Conservation (phyloP, 257 asterid species). For the Nemophila menziesii region DNA sequence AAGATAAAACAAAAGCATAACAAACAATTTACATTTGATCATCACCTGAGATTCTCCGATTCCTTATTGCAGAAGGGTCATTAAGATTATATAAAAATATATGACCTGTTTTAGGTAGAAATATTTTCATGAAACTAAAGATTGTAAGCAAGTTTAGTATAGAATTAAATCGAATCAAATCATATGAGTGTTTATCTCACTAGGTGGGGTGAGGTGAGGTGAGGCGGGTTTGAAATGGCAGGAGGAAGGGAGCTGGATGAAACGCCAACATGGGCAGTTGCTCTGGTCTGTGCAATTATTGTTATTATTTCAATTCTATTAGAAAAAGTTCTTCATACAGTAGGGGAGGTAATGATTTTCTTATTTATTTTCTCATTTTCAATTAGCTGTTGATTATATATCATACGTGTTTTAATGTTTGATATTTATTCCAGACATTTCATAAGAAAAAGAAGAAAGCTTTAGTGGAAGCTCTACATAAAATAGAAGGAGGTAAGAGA, state of each 20-base stretch:
- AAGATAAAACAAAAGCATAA: neutral
- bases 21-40: neutral
- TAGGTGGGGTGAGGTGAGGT: neutral
- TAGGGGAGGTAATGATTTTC: slow-evolving; percentile 29
- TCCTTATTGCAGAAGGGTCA: slow-evolving; percentile 2
- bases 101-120: neutral
- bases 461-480: slow-evolving; percentile 82
- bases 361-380: neutral
- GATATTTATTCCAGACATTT: slow-evolving; percentile 51
- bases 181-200: too few species aligned
- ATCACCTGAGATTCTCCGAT: slow-evolving; percentile 6
- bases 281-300: slow-evolving; percentile 52
- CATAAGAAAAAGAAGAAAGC: slow-evolving; percentile 46
- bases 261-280: slow-evolving; percentile 77
- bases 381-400: too few species aligned
- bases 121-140: neutral
- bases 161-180: too few species aligned
- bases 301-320: slow-evolving; percentile 44
- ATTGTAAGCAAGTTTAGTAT: too few species aligned
- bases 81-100: neutral
- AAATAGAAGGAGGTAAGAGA: slow-evolving; percentile 64
- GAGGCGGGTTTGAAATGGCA: slow-evolving; percentile 10
- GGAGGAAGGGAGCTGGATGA: slow-evolving; percentile 22
- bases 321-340: slow-evolving; percentile 49
- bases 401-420: too few species aligned